Conservation (phyloP, 306 rosid species). For the Acmispon strigosus region DNA sequence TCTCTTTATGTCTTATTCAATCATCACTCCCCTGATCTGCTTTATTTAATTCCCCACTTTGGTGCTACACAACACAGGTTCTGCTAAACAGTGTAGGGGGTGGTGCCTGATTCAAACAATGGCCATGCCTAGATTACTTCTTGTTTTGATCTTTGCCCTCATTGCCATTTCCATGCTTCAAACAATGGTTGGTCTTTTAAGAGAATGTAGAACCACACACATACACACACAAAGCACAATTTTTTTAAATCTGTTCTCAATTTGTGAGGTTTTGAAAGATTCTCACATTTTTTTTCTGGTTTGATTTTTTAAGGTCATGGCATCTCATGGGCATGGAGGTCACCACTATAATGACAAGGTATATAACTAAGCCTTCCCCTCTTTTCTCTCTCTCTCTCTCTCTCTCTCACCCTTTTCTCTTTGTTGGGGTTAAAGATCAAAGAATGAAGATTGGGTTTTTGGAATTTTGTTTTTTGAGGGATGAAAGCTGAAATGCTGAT, state of each 20-base stretch:
- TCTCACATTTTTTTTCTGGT: background rate
- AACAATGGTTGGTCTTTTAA: slow-evolving; percentile 36
- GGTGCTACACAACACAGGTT: background rate
- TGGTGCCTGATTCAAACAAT: slow-evolving; percentile 25
- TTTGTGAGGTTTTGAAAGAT: background rate
- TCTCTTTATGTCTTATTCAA: background rate
- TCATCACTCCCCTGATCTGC: background rate
- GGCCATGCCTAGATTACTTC: slow-evolving; percentile 48
- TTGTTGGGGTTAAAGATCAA: background rate
- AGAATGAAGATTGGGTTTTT: background rate
- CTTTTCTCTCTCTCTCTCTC: background rate
- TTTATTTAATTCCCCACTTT: background rate
- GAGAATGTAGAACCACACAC: background rate
- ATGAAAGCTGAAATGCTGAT: background rate
- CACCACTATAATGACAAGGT: slow-evolving; percentile 42
- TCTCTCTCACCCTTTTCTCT: too few species aligned
- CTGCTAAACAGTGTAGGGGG: background rate
- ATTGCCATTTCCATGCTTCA: slow-evolving; percentile 65
- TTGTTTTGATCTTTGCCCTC: slow-evolving; percentile 47
- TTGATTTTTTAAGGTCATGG: slow-evolving; percentile 47
- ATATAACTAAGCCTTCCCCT: background rate
- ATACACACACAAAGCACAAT: background rate
- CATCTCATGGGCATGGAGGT: slow-evolving; percentile 60
- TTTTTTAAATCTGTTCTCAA: background rate
- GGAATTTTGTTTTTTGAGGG: background rate